Base-by-base conservation (phyloP, 345 rosid genomes). In the Bruguiera parviflora region DNA sequence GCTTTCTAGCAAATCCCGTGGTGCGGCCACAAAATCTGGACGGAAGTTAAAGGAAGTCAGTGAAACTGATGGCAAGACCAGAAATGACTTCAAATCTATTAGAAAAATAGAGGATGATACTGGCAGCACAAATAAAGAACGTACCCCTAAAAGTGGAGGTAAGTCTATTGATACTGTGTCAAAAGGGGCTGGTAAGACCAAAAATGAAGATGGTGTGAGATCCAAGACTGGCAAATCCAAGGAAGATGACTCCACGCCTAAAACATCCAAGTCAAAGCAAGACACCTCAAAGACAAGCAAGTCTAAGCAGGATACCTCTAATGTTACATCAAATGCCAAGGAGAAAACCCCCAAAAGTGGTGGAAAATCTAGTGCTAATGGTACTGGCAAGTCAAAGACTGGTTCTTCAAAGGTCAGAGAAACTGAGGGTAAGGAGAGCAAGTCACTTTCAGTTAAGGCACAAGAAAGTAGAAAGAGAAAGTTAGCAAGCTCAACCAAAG, bases 1-100 rank as follows among this genome's bases (percentile, higher is more conserved):
- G 37, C 82, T 87, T 62, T 80, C 91, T 32, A 82, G 86, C 70
- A 96, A 92, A 84, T 73, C 91, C 53, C 78, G 64, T 71, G 69
- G 47, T 56, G 55, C 60, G 28, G 61, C 74, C 2, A 8, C 71
- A 11, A 80, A 77, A 43, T 63, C 83, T 47, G 82, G 69, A 59
- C 76, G 63, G 28, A 86, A 81, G 35, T 63, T 68, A 1, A 71
- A 72, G 82, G 86, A 75, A 29, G 75, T 67, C 3, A 21, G 57
- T 67, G 84, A 72, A 69, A 70, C 62, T 63, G 91, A 84, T 65
- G 78, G 85, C 57, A 86, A 84, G 79, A 77, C 84, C 53, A 71
- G 69, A 71, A 84, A 79, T 61, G 81, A 24, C 31, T 78, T 72
- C 20, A 87, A 78, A 76, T 22, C 78, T 21, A 64, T 13, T 20